Percentiles rank a stretch among this genome's conserved stretches.
Evolutionary conservation across 2,329 filamentous ascomycete genomes (phyloP).

Genomic region (Alternaria arborescens): DNA sequence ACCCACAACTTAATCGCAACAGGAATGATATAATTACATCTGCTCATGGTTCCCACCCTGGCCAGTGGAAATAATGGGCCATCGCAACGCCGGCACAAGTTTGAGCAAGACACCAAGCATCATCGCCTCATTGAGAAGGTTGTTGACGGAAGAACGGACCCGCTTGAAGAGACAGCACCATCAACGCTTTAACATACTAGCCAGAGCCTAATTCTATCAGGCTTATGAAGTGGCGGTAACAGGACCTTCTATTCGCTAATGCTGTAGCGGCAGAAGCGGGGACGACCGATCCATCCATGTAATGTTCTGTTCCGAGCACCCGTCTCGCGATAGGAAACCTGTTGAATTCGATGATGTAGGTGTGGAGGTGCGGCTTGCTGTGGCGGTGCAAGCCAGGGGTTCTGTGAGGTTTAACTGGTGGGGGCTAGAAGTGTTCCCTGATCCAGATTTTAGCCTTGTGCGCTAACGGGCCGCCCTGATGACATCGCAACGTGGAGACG

Average conservation of each 20-base stretch:
- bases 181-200: slow-evolving; percentile 2
- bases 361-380: slow-evolving; percentile 6
- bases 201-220: background rate
- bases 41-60: slow-evolving; percentile 2
- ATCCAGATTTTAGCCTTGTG: background rate
- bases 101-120: slow-evolving; percentile 14
- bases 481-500: slow-evolving; percentile 2
- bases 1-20: background rate
- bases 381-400: slow-evolving; percentile 7
- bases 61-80: background rate
- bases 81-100: slow-evolving; percentile 12
- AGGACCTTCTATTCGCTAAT: background rate
- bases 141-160: slow-evolving; percentile 3
- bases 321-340: slow-evolving; percentile 9
- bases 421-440: background rate
- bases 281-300: slow-evolving; percentile 2
- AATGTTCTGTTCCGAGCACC: slow-evolving; percentile 4
- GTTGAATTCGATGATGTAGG: slow-evolving; percentile 9
- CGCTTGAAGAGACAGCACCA: slow-evolving; percentile 1
- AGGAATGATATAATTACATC: slow-evolving; percentile 6
- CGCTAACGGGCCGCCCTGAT: slow-evolving; percentile 5
- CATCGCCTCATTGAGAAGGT: slow-evolving; percentile 6
- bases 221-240: slow-evolving; percentile 1
- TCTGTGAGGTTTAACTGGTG: slow-evolving; percentile 1
- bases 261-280: slow-evolving; percentile 1